Base-by-base conservation (phyloP, 1,284 basidiomycete genomes). In the Xerocomus nothofagi region DNA sequence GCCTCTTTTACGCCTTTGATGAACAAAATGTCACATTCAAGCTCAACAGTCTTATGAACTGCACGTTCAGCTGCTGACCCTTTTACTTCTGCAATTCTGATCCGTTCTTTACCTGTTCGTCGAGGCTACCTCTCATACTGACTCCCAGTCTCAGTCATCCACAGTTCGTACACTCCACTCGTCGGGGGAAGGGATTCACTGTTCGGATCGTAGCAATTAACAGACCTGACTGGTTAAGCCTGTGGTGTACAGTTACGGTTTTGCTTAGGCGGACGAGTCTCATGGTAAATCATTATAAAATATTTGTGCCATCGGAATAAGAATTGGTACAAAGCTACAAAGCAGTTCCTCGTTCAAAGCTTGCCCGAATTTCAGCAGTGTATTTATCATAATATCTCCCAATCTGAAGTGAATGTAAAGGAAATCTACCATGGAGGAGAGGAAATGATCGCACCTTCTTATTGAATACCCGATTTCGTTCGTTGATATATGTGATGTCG, bases 401-500 rank as follows among this genome's bases (percentile, higher is more conserved):
- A 73, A 98, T 93, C 90, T 63, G 43, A 27, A 49, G 31, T 26
- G 23, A 46, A 44, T 29, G 41, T 47, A 0, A 58, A 4, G 17
- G 45, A 27, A 6, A 20, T 30, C 5, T 5, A n/a, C n/a, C n/a
- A n/a, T n/a, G 6, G 26, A 36, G 17, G 8, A 26, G 37, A 37
- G 14, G 18, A 6, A 26, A 32, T 8, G 33, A 26, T 52, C 73
- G n/a, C 27, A 88, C 90, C 86, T 98, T 99, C 75, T 95, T 95
- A 84, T 98, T 99, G 80, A 98, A 99, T 46, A 96, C 92, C 62
- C 92, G 87, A 75, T 99, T 99, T 69, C 88, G 86, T 69, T 98
- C 93, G 78, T 99, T 99, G 83, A 99, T 99, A 68, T 99, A 99
- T 12, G 93, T 98, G 70, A 99, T 91, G 59, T 98, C 93, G 48